Evolutionary conservation across 805 yeast genomes (phyloP).

Genomic region (Lipomyces orientalis): DNA sequence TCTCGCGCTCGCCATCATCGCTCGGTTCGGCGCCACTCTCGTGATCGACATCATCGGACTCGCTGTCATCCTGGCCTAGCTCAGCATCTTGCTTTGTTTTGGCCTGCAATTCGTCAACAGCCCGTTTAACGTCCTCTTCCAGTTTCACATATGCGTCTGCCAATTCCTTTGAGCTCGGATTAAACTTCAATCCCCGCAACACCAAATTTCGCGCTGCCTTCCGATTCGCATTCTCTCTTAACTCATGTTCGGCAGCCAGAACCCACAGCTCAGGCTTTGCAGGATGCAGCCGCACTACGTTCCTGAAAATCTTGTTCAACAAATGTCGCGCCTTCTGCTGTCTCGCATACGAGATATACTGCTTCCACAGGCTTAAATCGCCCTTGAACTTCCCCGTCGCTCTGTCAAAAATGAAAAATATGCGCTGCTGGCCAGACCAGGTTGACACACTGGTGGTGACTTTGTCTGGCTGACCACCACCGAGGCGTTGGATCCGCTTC

Average conservation of each 20-base stretch:
- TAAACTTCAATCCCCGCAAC: constrained; percentile 84
- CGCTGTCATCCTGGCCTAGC: background rate
- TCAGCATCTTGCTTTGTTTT: constrained; percentile 8
- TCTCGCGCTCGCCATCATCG: background rate
- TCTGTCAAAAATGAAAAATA: constrained; percentile 81
- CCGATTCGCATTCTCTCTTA: constrained; percentile 85
- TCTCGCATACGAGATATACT: constrained; percentile 64
- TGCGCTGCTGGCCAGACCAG: constrained; percentile 84
- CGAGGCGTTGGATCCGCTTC: constrained; percentile 70
- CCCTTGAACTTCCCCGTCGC: constrained; percentile 81
- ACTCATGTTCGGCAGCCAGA: constrained; percentile 91
- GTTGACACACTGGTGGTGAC: constrained; percentile 62
- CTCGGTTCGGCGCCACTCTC: constrained; percentile 3
- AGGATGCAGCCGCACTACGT: constrained; percentile 86
- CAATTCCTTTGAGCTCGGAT: constrained; percentile 68
- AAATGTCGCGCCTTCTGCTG: constrained; percentile 43
- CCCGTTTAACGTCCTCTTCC: constrained; percentile 50
- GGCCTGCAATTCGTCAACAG: constrained; percentile 15
- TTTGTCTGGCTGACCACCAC: constrained; percentile 37
- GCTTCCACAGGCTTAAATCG: constrained; percentile 77
- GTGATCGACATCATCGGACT: background rate
- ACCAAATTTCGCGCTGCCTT: constrained; percentile 85
- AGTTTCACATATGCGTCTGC: constrained; percentile 89
- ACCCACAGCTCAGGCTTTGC: constrained; percentile 89
- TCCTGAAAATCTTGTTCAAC: constrained; percentile 54